phyloP scores from a whole-genome alignment of 305 asterid genomes.

The Fraxinus velutina region DNA sequence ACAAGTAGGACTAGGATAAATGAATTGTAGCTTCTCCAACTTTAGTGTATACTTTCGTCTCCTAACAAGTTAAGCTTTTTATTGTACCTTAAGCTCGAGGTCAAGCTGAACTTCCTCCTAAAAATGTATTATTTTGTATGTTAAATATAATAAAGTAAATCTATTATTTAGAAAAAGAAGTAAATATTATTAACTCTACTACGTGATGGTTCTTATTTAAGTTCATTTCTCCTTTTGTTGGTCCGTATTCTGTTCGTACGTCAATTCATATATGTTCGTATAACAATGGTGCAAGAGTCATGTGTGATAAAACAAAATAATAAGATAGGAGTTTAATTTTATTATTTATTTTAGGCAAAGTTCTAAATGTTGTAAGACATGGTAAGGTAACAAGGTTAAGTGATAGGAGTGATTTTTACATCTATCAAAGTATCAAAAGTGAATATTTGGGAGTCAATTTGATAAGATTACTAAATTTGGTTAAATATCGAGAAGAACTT shows the following conservation, averaged over 20 bases:
- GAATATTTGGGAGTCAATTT: background rate
- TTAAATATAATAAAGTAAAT: too few species aligned
- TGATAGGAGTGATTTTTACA: background rate
- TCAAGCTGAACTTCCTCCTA: too few species aligned
- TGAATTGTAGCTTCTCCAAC: background rate
- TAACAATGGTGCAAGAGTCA: background rate
- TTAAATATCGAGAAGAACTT: background rate
- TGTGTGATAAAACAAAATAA: background rate
- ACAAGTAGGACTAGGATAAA: background rate
- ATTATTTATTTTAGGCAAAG: background rate
- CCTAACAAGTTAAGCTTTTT: too few species aligned
- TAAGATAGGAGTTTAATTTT: background rate
- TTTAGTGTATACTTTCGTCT: too few species aligned
- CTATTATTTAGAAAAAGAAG: too few species aligned
- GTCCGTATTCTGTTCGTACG: background rate
- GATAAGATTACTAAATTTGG: background rate
- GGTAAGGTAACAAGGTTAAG: background rate
- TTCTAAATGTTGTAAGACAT: background rate
- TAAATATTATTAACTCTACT: background rate
- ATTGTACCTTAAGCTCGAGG: too few species aligned
- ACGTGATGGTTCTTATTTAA: background rate
- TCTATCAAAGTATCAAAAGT: too few species aligned
- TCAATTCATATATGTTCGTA: background rate
- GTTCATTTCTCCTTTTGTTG: background rate
- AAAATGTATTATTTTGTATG: too few species aligned